Evolutionary conservation across 495 filamentous ascomycete species (phyloP).

Genomic region (Pyrenula aspistea): DNA sequence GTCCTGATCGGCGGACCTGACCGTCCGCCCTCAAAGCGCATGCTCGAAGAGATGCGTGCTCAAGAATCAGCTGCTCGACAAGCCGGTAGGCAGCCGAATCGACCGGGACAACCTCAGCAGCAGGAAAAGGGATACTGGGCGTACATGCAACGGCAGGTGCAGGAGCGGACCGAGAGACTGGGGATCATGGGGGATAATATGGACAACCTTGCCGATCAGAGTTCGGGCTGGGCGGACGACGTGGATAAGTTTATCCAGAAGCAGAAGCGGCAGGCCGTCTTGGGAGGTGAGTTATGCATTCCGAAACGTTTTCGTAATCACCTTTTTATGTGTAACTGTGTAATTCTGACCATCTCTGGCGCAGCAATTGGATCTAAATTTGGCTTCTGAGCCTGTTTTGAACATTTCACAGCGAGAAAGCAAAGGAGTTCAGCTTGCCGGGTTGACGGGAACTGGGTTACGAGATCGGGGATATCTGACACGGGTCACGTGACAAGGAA

Average conservation of each 20-base stretch:
- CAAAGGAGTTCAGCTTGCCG: no score
- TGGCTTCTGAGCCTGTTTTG: no score
- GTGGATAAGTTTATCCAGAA: slow-evolving; percentile 72
- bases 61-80: slow-evolving; percentile 45
- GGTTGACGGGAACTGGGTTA: no score
- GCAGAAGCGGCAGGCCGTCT: slow-evolving; percentile 72
- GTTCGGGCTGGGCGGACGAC: slow-evolving; percentile 70
- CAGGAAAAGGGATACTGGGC: slow-evolving; percentile 50
- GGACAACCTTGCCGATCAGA: slow-evolving; percentile 67
- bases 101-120: slow-evolving; percentile 10
- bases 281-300: slow-evolving; percentile 41
- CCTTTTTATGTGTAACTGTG: no score
- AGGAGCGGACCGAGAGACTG: slow-evolving; percentile 81
- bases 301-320: no score
- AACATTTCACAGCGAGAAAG: no score
- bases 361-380: no score
- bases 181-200: slow-evolving; percentile 72
- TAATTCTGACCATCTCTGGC: no score
- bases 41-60: slow-evolving; percentile 51
- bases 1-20: slow-evolving; percentile 80
- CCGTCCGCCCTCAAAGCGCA: slow-evolving; percentile 68
- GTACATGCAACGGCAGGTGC: slow-evolving; percentile 68
- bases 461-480: no score
- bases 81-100: slow-evolving; percentile 25
- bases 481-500: no score